Evolutionary conservation across 441 rosid species (phyloP).

Genomic region (Hura crepitans): DNA sequence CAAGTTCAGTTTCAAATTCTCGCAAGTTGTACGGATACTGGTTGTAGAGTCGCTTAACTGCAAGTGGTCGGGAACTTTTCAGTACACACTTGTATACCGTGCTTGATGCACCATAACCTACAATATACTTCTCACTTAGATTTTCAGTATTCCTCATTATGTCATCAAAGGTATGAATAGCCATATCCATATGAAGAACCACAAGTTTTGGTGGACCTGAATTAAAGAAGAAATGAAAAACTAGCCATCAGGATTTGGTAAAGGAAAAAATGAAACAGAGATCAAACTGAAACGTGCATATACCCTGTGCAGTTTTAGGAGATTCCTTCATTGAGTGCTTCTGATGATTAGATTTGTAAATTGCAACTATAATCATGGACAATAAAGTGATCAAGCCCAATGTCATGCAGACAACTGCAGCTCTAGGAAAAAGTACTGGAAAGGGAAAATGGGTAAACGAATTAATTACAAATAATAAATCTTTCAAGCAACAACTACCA

Average conservation of each 20-base stretch:
- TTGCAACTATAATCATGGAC: constrained; percentile 45
- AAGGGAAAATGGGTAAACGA: neutral
- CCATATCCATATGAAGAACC: constrained; percentile 95
- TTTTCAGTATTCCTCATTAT: constrained; percentile 86
- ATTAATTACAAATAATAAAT: neutral
- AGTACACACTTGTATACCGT: constrained; percentile 72
- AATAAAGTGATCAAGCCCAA: constrained; percentile 56
- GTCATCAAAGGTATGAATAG: constrained; percentile 80
- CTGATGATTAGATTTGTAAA: constrained; percentile 63
- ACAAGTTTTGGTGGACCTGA: constrained; percentile 80
- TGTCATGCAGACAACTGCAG: constrained; percentile 54
- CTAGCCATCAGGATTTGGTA: neutral
- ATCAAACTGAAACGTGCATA: neutral
- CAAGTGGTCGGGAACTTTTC: constrained; percentile 84
- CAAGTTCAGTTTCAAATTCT: constrained; percentile 91
- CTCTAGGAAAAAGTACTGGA: constrained; percentile 53
- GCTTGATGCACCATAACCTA: constrained; percentile 90
- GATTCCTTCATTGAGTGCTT: constrained; percentile 33
- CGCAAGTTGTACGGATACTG: constrained; percentile 53
- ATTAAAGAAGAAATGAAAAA: neutral
- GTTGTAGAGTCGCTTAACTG: constrained; percentile 82
- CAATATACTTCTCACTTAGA: constrained; percentile 63
- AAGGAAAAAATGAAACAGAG: neutral
- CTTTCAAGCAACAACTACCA: neutral
- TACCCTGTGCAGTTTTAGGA: constrained; percentile 41